phyloP scores from a whole-genome alignment of 1,284 basidiomycete genomes.

The Gymnopus androsaceus region DNA sequence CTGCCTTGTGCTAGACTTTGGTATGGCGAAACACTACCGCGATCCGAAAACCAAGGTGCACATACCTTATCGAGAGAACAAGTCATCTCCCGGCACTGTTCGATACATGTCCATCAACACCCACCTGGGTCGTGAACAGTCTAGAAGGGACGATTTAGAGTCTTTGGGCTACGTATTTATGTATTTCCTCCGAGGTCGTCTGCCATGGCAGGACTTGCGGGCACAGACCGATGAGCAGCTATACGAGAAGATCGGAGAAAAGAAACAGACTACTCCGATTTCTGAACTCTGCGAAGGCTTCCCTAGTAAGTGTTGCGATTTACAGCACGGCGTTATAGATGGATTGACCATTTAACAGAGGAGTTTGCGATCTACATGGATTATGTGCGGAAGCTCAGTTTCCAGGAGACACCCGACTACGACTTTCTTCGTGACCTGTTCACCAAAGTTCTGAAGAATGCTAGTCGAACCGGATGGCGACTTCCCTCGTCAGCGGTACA shows the following conservation, averaged over 20 bases:
- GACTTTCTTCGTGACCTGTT: constrained; percentile 97
- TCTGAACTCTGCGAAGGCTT: constrained; percentile 94
- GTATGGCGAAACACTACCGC: constrained; percentile 98
- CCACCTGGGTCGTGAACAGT: constrained; percentile 90
- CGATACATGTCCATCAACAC: constrained; percentile 99
- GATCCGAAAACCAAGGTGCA: constrained; percentile 98
- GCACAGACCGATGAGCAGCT: constrained; percentile 98
- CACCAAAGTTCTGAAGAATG: constrained; percentile 87
- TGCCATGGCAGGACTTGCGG: constrained; percentile 95
- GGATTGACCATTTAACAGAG: constrained; percentile 51
- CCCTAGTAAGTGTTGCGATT: constrained; percentile 68
- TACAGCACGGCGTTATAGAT: no score
- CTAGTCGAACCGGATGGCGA: constrained; percentile 90
- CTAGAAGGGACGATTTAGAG: constrained; percentile 91
- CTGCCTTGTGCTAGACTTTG: constrained; percentile 71
- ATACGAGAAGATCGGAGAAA: constrained; percentile 97
- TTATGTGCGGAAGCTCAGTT: constrained; percentile 93
- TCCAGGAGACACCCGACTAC: constrained; percentile 96
- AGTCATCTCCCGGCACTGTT: constrained; percentile 95
- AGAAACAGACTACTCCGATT: constrained; percentile 94
- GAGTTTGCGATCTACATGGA: constrained; percentile 98
- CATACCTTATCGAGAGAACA: constrained; percentile 98
- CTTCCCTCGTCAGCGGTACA: no score
- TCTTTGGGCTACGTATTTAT: constrained; percentile 97
- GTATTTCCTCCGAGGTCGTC: constrained; percentile 92